These are phyloP conservation scores for Botrytis galanthina DNA, from an alignment of 2,329 filamentous ascomycete species.

Conservation along the genomic window DNA sequence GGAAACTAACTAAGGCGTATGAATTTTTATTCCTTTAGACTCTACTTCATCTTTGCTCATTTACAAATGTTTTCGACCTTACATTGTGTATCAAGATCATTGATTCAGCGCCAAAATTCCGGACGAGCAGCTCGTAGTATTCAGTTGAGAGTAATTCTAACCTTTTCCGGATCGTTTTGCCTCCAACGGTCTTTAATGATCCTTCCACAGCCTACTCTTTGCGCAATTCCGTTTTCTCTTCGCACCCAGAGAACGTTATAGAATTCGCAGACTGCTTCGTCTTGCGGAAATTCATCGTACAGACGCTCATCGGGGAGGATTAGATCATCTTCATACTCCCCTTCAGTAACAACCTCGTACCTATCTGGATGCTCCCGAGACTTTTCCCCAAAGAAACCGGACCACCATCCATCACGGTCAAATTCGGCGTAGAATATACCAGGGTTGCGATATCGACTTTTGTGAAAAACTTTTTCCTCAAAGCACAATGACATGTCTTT, in stretches of 20 bases:
- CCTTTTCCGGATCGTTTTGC: background rate
- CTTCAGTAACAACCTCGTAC: background rate
- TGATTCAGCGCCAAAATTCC: background rate
- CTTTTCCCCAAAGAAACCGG: background rate
- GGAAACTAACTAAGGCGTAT: too few species aligned
- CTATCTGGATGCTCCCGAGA: too few species aligned
- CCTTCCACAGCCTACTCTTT: background rate
- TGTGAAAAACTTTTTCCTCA: background rate
- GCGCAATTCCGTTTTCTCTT: background rate
- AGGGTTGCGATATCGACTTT: background rate
- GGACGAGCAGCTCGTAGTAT: background rate
- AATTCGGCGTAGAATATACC: background rate
- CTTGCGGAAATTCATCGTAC: too few species aligned
- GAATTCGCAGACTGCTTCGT: background rate
- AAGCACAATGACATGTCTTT: background rate
- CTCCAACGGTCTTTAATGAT: background rate
- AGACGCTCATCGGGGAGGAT: background rate
- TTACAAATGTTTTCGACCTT: rapidly evolving
- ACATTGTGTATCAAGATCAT: background rate
- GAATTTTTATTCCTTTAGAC: background rate
- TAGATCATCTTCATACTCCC: background rate
- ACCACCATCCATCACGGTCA: background rate
- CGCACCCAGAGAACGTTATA: background rate
- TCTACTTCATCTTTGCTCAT: background rate
- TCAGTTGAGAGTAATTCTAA: background rate